phyloP scores from a whole-genome alignment of 106 monocot species.

The Gastrodia elata region DNA sequence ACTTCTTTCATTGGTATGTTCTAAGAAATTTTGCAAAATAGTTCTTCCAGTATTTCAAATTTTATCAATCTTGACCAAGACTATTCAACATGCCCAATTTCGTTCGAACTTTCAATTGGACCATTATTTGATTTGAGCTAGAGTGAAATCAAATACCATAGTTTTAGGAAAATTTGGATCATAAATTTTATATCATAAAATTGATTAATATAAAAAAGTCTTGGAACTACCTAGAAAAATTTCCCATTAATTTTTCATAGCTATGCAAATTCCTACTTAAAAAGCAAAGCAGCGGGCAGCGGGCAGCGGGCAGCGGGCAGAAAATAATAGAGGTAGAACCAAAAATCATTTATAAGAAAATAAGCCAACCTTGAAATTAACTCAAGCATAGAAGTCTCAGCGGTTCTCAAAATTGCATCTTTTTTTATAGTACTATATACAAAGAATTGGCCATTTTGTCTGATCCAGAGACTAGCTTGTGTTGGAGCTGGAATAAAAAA shows the following conservation, averaged over 20 bases:
- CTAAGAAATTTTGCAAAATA: too few relatives aligned
- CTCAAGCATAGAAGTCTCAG: slow-evolving; percentile 12
- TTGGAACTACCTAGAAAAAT: too few relatives aligned
- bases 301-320: background rate
- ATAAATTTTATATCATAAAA: background rate
- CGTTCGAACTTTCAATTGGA: too few relatives aligned
- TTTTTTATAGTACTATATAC: slow-evolving; percentile 6
- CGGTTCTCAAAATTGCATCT: slow-evolving; percentile 3
- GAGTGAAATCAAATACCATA: too few relatives aligned
- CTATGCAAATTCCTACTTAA: background rate
- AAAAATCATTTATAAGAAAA: background rate
- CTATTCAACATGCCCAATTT: too few relatives aligned
- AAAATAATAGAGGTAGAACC: background rate
- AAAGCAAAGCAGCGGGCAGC: background rate
- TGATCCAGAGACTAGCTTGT: slow-evolving; percentile 23
- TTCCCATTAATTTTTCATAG: too few relatives aligned
- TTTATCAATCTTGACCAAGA: too few relatives aligned
- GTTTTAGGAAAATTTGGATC: too few relatives aligned
- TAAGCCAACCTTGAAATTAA: slow-evolving; percentile 21
- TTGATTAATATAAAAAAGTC: too few relatives aligned
- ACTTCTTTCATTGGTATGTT: background rate
- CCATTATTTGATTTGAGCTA: too few relatives aligned
- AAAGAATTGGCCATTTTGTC: slow-evolving; percentile 4
- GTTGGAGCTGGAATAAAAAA: slow-evolving; percentile 19
- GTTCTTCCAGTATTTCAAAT: too few relatives aligned